These are phyloP conservation scores for Pterulicium gracile DNA, from an alignment of 1,284 basidiomycete species.

Conservation along the genomic window DNA sequence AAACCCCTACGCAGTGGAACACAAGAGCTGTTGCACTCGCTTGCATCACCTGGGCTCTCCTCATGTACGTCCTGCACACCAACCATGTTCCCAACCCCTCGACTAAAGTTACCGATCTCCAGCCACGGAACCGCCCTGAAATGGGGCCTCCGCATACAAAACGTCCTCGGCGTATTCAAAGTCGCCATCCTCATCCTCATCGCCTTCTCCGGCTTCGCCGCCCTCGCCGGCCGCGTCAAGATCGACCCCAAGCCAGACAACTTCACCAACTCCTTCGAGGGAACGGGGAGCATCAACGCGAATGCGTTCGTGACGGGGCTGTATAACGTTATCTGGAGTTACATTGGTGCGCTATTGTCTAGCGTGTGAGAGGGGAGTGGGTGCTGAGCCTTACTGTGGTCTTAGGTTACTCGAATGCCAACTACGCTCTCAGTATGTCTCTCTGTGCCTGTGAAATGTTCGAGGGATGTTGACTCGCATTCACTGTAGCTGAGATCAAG, in stretches of 20 bases:
- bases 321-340: slow-evolving; percentile 26
- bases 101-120: slow-evolving; percentile 9
- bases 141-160: slow-evolving; percentile 35
- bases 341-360: slow-evolving; percentile 13
- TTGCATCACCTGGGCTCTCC: slow-evolving; percentile 23
- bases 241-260: slow-evolving; percentile 17
- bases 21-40: slow-evolving; percentile 21
- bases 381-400: slow-evolving; percentile 6
- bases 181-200: slow-evolving; percentile 31
- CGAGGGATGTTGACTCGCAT: neutral
- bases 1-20: slow-evolving; percentile 17
- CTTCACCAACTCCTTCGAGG: slow-evolving; percentile 22
- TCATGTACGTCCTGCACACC: neutral
- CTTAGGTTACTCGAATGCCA: slow-evolving; percentile 23
- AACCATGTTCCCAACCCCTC: neutral
- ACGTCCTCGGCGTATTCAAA: slow-evolving; percentile 35
- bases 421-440: slow-evolving; percentile 22
- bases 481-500: slow-evolving; percentile 20
- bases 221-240: slow-evolving; percentile 16
- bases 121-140: slow-evolving; percentile 27
- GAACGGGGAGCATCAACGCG: slow-evolving; percentile 19
- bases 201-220: slow-evolving; percentile 26
- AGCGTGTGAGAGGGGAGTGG: neutral
- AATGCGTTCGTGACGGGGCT: slow-evolving; percentile 18
- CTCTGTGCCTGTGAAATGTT: neutral